A percentile compares a stretch with the other conserved stretches of the same genome.
Evolutionary conservation across 2,329 filamentous ascomycete species (phyloP).

Genomic region (Zalaria sp.): DNA sequence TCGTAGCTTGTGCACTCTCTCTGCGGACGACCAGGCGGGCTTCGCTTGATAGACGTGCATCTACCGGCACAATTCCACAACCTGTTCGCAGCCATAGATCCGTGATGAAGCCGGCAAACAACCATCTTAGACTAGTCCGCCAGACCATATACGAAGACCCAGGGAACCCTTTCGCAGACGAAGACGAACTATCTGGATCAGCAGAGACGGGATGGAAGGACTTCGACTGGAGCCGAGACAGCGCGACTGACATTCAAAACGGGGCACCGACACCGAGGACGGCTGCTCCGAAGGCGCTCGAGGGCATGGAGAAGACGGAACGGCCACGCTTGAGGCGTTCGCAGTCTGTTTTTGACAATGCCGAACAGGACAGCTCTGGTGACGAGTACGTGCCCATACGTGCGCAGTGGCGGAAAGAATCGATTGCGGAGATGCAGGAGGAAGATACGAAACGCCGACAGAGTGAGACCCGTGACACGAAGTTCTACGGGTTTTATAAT

Average conservation of each 20-base stretch:
- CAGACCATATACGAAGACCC: background rate
- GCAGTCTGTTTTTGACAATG: too few relatives aligned
- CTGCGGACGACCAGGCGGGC: background rate
- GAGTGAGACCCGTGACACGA: background rate
- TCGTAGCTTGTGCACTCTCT: too few relatives aligned
- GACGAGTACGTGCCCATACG: background rate
- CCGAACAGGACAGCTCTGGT: too few relatives aligned
- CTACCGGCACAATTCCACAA: background rate
- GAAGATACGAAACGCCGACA: background rate
- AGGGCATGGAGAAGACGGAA: too few relatives aligned
- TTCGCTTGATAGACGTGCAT: background rate
- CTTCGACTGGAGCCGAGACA: background rate
- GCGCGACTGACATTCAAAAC: too few relatives aligned
- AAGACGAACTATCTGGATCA: background rate
- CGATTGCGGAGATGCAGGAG: background rate
- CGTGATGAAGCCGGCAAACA: background rate
- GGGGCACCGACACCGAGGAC: too few relatives aligned
- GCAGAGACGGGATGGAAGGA: background rate
- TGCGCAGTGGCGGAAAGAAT: slow-evolving; percentile 1
- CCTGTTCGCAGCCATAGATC: background rate
- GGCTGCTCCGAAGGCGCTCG: too few relatives aligned
- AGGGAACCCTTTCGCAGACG: slow-evolving; percentile 1
- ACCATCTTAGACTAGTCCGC: background rate
- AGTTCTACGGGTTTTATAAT: slow-evolving; percentile 5
- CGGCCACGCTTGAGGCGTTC: too few relatives aligned